Evolutionary conservation across 768 basidiomycete species (phyloP).

Genomic region (Myochromella boudieri): DNA sequence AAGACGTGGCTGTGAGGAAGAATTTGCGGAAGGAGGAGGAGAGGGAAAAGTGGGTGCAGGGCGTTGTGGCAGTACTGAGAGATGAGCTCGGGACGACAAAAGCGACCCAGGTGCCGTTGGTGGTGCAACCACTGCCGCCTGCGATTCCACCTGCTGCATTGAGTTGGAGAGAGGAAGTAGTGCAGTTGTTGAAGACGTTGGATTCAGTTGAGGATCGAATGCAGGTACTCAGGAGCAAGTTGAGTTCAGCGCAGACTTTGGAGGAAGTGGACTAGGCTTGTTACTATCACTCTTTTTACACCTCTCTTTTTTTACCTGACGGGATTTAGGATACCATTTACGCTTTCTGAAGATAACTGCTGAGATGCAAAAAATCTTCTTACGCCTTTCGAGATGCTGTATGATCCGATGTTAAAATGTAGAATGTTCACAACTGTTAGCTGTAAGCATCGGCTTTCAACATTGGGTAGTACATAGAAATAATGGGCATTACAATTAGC

Average conservation of each 20-base stretch:
- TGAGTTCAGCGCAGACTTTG: slow-evolving; percentile 20
- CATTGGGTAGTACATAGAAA: too few species aligned
- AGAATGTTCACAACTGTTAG: too few species aligned
- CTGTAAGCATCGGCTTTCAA: too few species aligned
- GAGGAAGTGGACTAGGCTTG: slow-evolving; percentile 10
- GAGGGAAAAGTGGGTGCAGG: slow-evolving; percentile 73
- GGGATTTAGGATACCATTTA: slow-evolving; percentile 3
- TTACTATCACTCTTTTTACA: neutral
- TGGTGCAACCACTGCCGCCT: slow-evolving; percentile 3
- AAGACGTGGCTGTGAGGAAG: slow-evolving; percentile 43
- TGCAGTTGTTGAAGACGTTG: slow-evolving; percentile 46
- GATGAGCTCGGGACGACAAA: slow-evolving; percentile 62
- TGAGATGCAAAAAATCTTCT: too few species aligned
- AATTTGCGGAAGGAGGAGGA: slow-evolving; percentile 61
- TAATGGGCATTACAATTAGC: neutral
- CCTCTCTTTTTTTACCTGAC: slow-evolving; percentile 5
- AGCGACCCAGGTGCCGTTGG: slow-evolving; percentile 15
- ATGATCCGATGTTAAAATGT: too few species aligned
- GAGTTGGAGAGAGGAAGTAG: slow-evolving; percentile 46
- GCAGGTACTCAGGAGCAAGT: slow-evolving; percentile 41
- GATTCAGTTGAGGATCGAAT: slow-evolving; percentile 61
- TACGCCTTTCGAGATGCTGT: too few species aligned
- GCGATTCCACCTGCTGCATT: slow-evolving; percentile 9
- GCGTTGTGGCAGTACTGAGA: slow-evolving; percentile 69
- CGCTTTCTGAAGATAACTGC: neutral